These are phyloP conservation scores for Basidiobolus meristosporus DNA, from an alignment of 371 early-diverging fungal genomes.

Conservation along the genomic window DNA sequence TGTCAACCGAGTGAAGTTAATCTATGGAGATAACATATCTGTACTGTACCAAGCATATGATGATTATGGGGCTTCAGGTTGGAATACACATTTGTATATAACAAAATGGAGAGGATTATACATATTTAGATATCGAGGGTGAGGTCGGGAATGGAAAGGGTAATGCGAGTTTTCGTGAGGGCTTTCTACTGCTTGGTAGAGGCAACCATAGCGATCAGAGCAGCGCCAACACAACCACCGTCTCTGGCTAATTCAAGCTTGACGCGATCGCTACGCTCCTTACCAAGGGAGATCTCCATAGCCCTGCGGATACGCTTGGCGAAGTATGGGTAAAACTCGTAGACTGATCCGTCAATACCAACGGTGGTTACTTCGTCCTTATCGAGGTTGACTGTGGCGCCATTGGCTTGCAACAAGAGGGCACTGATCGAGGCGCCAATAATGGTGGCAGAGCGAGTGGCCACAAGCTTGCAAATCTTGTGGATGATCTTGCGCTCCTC, in stretches of 20 bases:
- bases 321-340: constrained; percentile 13
- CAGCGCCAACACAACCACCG: constrained; percentile 3
- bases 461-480: constrained; percentile 70
- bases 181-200: too few relatives aligned
- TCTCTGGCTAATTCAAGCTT: constrained; percentile 4
- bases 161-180: too few relatives aligned
- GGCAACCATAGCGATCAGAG: constrained; percentile 5
- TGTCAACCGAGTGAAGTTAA: too few relatives aligned
- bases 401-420: constrained; percentile 11
- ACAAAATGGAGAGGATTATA: too few relatives aligned
- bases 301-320: constrained; percentile 10
- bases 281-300: constrained; percentile 9
- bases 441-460: constrained; percentile 67
- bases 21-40: too few relatives aligned
- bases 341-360: constrained; percentile 16
- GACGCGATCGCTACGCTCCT: constrained; percentile 6
- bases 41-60: too few relatives aligned
- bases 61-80: too few relatives aligned
- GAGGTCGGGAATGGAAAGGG: too few relatives aligned
- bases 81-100: too few relatives aligned
- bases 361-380: constrained; percentile 16
- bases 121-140: too few relatives aligned
- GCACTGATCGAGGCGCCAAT: constrained; percentile 1
- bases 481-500: constrained; percentile 66
- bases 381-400: neutral